phyloP scores from a whole-genome alignment of 176 grass and related monocot genomes.

The Themeda triandra region DNA sequence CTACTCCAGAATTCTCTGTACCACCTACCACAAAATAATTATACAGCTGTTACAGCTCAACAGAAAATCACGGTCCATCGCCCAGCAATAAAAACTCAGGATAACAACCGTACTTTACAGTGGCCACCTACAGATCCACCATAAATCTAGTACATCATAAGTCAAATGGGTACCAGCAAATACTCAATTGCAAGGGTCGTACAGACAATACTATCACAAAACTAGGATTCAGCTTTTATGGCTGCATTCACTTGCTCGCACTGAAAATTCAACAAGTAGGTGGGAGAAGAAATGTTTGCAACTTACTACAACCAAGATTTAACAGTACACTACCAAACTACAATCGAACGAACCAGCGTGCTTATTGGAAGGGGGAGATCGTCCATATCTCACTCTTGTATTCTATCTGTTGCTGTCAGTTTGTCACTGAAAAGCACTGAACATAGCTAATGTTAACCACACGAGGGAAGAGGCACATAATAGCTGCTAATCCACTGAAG shows the following conservation, averaged over 20 bases:
- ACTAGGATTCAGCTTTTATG: conserved; percentile 18
- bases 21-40: neutral
- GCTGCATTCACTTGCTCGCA: conserved; percentile 27
- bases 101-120: neutral
- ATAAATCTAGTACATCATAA: neutral
- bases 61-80: neutral
- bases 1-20: neutral
- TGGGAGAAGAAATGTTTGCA: neutral
- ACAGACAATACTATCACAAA: conserved; percentile 11
- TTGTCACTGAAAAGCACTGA: neutral
- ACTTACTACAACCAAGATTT: neutral
- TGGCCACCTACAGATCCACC: neutral
- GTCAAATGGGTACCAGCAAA: conserved; percentile 5
- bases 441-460: neutral
- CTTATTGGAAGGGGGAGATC: neutral
- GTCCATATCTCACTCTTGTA: neutral
- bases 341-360: neutral
- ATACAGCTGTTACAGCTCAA: neutral
- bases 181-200: conserved; percentile 20
- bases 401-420: neutral
- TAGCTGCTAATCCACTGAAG: conserved; percentile 8
- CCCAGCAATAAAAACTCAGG: neutral
- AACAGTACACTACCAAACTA: neutral
- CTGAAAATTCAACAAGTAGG: neutral
- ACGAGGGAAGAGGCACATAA: neutral